These are phyloP conservation scores for Exophiala calicioides DNA, from an alignment of 2,329 filamentous ascomycete genomes.

Conservation along the genomic window DNA sequence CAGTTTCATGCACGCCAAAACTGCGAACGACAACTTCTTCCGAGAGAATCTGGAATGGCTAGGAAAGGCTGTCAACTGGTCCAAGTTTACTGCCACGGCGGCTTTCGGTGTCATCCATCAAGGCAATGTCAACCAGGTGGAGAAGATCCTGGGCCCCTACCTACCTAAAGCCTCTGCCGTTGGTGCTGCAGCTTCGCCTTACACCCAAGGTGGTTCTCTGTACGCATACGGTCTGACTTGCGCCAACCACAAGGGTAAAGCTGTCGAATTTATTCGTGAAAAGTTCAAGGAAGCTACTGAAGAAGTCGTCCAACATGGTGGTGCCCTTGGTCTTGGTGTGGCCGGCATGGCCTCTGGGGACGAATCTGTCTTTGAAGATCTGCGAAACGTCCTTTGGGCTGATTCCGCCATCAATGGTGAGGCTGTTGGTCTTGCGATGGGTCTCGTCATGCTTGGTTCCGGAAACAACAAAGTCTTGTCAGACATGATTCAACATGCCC, in stretches of 20 bases:
- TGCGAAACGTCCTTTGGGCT: slow-evolving; percentile 83
- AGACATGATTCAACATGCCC: slow-evolving; percentile 96
- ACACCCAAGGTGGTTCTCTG: slow-evolving; percentile 92
- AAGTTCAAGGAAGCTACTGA: slow-evolving; percentile 52
- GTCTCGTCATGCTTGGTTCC: slow-evolving; percentile 97
- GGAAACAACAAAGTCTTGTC: slow-evolving; percentile 90
- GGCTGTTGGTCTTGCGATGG: slow-evolving; percentile 93
- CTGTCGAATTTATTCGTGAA: slow-evolving; percentile 53
- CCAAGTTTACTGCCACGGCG: slow-evolving; percentile 96
- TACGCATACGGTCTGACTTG: slow-evolving; percentile 96
- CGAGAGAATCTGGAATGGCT: slow-evolving; percentile 97
- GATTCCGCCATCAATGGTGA: slow-evolving; percentile 97
- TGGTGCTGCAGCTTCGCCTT: slow-evolving; percentile 79
- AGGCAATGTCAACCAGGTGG: slow-evolving; percentile 88
- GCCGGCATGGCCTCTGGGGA: slow-evolving; percentile 97
- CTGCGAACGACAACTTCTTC: slow-evolving; percentile 98
- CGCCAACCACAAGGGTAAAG: slow-evolving; percentile 92
- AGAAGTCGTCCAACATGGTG: slow-evolving; percentile 95
- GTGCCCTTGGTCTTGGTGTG: slow-evolving; percentile 90
- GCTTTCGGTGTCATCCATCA: slow-evolving; percentile 95
- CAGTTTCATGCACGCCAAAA: slow-evolving; percentile 98
- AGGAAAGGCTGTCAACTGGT: slow-evolving; percentile 98
- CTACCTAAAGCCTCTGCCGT: slow-evolving; percentile 69
- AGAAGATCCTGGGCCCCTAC: slow-evolving; percentile 92
- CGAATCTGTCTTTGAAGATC: slow-evolving; percentile 84